Evolutionary conservation across 2,329 filamentous ascomycete genomes (phyloP), one percentile per base, ranked within the genome.

Genomic region (Torrubiella hemipterigena): DNA sequence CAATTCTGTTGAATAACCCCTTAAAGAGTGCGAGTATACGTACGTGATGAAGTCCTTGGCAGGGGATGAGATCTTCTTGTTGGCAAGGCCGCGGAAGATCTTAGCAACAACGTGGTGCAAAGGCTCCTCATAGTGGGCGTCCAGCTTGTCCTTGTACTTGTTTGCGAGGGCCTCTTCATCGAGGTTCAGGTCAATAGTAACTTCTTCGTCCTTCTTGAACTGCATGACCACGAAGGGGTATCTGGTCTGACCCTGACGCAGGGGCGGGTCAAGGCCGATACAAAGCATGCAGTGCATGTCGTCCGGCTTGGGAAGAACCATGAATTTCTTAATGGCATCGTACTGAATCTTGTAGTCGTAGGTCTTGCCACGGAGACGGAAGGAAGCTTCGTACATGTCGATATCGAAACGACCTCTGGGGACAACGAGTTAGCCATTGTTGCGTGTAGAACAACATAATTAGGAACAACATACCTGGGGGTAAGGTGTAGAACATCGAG

Each of bases 291-390:
- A 87, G 54, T 98, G 91, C 46, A 91, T 75, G 44, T 98, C 91
- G 54, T 98, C 91, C n/a, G 91, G 91, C 63, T 98, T 98, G 29
- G 91, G 91, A 6, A 98, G 75, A 18, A 96, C 73, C 77, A 98
- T 95, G 54, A 96, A 96, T 56, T 96, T 96, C 68, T 98, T 98
- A 61, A 96, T 86, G 30, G 80, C 77, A 35, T 95, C 84, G 59
- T 95, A 98, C 55, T 95, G 86, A 43, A 98, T 96, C 72, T 98
- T 98, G 75, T 98, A 98, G 64, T 98, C 93, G 66, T 98, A 98
- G 16, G 91, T 98, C 64, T 98, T 98, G 49, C 91, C 91, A 42
- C 91, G 89, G 39, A 98, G 72, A 40, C 91, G 81, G 71, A 98
- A 96, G 3, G 91, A 96, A 12, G 77, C 80, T 58, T 96, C 91